phyloP scores from a whole-genome alignment of 257 asterid genomes.

The Avicennia marina region DNA sequence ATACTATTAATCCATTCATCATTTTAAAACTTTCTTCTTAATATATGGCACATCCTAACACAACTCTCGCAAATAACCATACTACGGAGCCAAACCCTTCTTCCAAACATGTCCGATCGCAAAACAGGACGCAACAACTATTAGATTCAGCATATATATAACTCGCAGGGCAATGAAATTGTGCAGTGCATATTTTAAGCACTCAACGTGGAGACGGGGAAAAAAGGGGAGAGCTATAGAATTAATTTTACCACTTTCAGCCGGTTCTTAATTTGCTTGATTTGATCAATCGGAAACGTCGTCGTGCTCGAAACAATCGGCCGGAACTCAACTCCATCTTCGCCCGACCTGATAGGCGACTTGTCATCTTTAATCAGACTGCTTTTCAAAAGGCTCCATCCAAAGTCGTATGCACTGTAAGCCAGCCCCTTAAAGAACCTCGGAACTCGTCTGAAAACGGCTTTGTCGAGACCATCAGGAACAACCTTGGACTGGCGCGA shows the following conservation, averaged over 20 bases:
- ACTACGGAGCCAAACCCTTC: too few species aligned
- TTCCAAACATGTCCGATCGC: too few species aligned
- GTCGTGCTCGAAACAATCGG: conserved; percentile 32
- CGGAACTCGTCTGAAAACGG: conserved; percentile 2
- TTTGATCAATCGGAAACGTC: conserved; percentile 26
- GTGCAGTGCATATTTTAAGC: too few species aligned
- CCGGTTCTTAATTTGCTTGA: conserved; percentile 33
- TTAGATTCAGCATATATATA: too few species aligned
- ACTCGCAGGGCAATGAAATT: too few species aligned
- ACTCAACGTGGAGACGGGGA: too few species aligned
- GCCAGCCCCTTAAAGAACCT: conserved; percentile 16
- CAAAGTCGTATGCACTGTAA: conserved; percentile 34
- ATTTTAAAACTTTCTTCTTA: too few species aligned
- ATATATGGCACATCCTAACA: too few species aligned
- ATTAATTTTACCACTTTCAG: conserved; percentile 47
- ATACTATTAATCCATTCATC: too few species aligned
- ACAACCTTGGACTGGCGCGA: background rate
- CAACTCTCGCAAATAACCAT: too few species aligned
- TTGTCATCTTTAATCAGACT: conserved; percentile 28
- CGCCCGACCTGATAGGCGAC: conserved; percentile 46
- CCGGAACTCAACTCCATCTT: conserved; percentile 24
- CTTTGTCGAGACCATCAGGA: background rate
- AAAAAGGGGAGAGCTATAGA: too few species aligned
- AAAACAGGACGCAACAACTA: too few species aligned
- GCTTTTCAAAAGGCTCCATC: conserved; percentile 33